Evolutionary conservation across 225 moss, liverwort and hornwort species (phyloP), one percentile per base, ranked within the genome.

Genomic region (Pseudoscleropodium purum): DNA sequence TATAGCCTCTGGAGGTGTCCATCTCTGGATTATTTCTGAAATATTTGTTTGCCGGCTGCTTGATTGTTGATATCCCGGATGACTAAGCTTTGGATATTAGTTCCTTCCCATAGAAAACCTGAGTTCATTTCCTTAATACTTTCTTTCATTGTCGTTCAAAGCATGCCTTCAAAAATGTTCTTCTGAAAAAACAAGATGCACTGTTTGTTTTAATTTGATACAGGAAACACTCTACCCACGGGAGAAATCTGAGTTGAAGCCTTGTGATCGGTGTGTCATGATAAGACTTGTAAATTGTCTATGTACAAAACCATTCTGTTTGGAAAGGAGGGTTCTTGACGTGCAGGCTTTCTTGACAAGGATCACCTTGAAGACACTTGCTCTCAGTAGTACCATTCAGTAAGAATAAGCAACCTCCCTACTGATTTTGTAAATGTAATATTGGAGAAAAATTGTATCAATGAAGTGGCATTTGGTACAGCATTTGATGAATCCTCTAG

Each of bases 211-310:
- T 72, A 41, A 75, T 85, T 47, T 88, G 82, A 79, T 64, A 79
- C 94, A 99, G 97, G 96, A 96, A 90, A 97, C 99, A 52, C 94
- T 99, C 79, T 95, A 95, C 83, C 97, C 97, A 36, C 89, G 99
- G 54, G 93, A 92, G 67, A 94, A 90, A 72, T 87, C 94, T 69
- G 93, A 81, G 16, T 89, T 94, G 89, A 99, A 96, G 91, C 89
- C 65, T 15, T 62, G 88, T 70, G 99, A 99, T 92, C 92, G 94
- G 80, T 93, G 95, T 89, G 94, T 84, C 75, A 94, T 94, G 56
- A 86, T 99, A 33, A 94, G 96, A 85, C 95, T 99, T 65, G 89
- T 87, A 47, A 63, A 91, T 43, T 99, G 97, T 89, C 27, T 31
- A 49, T 96, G 96, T 70, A 49, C 87, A 73, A 83, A 87, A 63